phyloP scores from a whole-genome alignment of 140 eudicot species.

The Anethum foeniculum region DNA sequence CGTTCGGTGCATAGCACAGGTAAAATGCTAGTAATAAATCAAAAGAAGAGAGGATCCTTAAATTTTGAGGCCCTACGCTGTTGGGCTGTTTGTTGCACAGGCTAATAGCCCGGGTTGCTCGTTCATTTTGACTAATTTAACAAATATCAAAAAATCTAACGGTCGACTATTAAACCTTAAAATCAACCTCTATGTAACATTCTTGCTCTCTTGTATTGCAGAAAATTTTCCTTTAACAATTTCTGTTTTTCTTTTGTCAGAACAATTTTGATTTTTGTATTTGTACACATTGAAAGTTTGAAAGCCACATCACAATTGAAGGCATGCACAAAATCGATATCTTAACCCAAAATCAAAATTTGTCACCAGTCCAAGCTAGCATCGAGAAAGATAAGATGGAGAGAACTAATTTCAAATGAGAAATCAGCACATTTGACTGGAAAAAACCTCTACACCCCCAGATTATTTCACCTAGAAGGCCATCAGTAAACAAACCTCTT shows the following conservation, averaged over 20 bases:
- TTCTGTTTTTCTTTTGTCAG: too few relatives aligned
- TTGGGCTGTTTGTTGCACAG: too few relatives aligned
- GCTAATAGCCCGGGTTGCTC: too few relatives aligned
- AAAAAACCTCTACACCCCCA: not conserved
- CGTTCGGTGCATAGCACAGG: too few relatives aligned
- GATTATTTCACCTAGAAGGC: not conserved
- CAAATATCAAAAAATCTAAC: too few relatives aligned
- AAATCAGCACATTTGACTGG: not conserved
- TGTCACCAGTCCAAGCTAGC: constrained; percentile 74
- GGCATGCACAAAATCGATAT: not conserved
- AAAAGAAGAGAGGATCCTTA: too few relatives aligned
- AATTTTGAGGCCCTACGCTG: too few relatives aligned
- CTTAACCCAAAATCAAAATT: not conserved
- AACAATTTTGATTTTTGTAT: too few relatives aligned
- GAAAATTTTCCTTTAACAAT: not conserved
- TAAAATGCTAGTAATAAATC: too few relatives aligned
- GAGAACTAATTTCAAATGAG: constrained; percentile 40
- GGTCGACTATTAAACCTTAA: not conserved
- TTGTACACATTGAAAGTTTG: not conserved
- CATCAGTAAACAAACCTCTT: constrained; percentile 13
- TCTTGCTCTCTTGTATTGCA: not conserved
- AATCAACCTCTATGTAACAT: not conserved
- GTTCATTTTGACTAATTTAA: too few relatives aligned
- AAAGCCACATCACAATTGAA: not conserved
- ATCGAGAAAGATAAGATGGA: not conserved